Base-by-base conservation (phyloP, 345 rosid genomes). In the Pelargonium nanum region DNA sequence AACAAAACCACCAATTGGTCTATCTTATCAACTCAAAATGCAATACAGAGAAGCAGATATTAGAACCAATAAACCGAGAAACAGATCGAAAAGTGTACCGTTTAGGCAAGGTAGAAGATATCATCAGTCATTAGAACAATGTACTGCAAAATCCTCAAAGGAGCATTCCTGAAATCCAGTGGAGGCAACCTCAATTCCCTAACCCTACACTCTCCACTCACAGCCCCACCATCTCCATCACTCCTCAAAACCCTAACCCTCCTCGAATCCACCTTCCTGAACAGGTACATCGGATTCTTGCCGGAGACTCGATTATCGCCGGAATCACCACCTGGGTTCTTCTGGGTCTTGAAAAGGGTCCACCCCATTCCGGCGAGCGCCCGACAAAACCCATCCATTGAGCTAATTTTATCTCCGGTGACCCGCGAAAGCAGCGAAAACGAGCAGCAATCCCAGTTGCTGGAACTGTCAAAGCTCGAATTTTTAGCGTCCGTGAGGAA, bases 401-500 rank as follows among this genome's bases (percentile, higher is more conserved):
- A 65, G 19, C 71, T 82, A 20, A 86, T 78, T 57, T 84, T 69
- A 16, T 66, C 72, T 61, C 68, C 73, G 1, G 73, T 76, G 23
- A 80, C 57, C 60, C 84, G 57, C 2, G 84, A 81, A 62, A 74
- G 78, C 58, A 85, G 85, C 48, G 92, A 81, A 44, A 79, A 66
- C 3, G 92, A 81, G 77, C 86, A 81, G 75, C 92, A 86, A 62
- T 86, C 72, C 92, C 92, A 86, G 68, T 81, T 72, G 34, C 83
- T 57, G 20, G 67, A 30, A 53, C 63, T 56, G 12, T 74, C 73
- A 28, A 19, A 19, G 22, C 30, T 53, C 0, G 40, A 5, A 1
- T 60, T 62, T 7, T 48, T 50, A 19, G 57, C 16, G 58, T 5
- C 15, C 10, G 26, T 15, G 54, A 26, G 26, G 22, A 64, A 65